A percentile compares a stretch with the other conserved stretches of the same genome.
phyloP scores from a whole-genome alignment of 192 early-diverging fungal species.

The Backusella parvicylindrica region DNA sequence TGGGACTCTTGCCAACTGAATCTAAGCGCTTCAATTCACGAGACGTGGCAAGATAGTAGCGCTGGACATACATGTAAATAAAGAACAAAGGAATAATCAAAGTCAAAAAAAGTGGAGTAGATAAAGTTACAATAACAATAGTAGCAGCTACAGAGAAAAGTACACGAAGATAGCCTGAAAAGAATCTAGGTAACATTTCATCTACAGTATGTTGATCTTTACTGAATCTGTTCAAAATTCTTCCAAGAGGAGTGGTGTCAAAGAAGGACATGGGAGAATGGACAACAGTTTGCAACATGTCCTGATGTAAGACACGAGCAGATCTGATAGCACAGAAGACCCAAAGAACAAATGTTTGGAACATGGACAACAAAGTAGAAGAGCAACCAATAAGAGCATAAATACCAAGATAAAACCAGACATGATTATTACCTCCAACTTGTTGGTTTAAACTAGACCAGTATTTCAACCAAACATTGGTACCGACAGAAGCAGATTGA shows the following conservation, averaged over 20 bases:
- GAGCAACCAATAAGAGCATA: conserved; percentile 80
- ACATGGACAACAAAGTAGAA: conserved; percentile 59
- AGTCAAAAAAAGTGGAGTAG: conserved; percentile 44
- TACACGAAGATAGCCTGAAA: conserved; percentile 48
- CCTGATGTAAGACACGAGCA: conserved; percentile 64
- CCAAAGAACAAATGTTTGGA: conserved; percentile 75
- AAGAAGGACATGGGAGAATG: conserved; percentile 74
- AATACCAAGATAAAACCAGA: conserved; percentile 66
- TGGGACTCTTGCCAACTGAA: conserved; percentile 74
- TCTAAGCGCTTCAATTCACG: conserved; percentile 84
- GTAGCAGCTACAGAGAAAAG: conserved; percentile 44
- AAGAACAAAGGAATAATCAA: conserved; percentile 46
- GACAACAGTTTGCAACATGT: conserved; percentile 76
- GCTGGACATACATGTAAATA: conserved; percentile 46
- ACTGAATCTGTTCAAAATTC: conserved; percentile 89
- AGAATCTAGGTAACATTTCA: conserved; percentile 60
- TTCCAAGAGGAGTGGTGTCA: conserved; percentile 77
- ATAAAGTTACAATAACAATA: conserved; percentile 41
- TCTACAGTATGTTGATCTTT: conserved; percentile 84
- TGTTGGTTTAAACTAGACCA: conserved; percentile 62
- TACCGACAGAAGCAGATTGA: conserved; percentile 52
- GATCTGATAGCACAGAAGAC: conserved; percentile 78
- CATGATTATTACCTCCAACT: conserved; percentile 31
- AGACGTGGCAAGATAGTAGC: conserved; percentile 66
- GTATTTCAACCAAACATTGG: conserved; percentile 71